Evolutionary conservation across 2,329 filamentous ascomycete species (phyloP).

Genomic region (Sporothrix inflata): DNA sequence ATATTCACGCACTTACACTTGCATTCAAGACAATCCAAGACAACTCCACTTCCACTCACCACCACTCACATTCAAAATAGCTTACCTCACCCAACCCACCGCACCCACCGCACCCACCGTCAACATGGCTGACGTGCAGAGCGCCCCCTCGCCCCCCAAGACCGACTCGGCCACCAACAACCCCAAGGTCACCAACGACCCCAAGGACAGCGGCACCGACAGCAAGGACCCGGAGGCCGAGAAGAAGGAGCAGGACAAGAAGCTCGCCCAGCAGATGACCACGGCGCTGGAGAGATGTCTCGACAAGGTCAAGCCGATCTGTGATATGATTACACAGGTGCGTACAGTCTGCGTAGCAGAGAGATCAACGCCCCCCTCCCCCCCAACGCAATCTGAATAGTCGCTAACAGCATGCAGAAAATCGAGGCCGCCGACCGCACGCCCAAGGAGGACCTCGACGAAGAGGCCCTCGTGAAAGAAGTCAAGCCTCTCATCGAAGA

Average conservation of each 20-base stretch:
- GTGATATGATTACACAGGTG: constrained; percentile 82
- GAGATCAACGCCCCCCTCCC: no score
- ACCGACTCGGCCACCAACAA: background rate
- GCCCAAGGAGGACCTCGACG: constrained; percentile 84
- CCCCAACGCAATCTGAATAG: no score
- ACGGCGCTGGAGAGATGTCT: constrained; percentile 75
- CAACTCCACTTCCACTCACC: background rate
- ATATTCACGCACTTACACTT: background rate
- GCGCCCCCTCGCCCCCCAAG: background rate
- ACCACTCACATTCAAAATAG: background rate
- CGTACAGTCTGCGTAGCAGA: constrained; percentile 46
- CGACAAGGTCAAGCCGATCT: constrained; percentile 81
- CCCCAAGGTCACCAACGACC: background rate
- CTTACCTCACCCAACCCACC: constrained; percentile 1
- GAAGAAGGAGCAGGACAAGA: constrained; percentile 62
- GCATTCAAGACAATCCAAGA: background rate
- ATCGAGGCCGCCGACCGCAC: constrained; percentile 60
- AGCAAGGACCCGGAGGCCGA: constrained; percentile 41
- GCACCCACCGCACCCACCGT: background rate
- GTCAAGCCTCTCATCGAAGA: constrained; percentile 90
- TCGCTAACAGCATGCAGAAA: background rate
- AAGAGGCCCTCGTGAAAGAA: constrained; percentile 83
- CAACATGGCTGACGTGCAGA: constrained; percentile 13
- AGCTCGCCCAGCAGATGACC: constrained; percentile 77
- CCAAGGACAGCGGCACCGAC: background rate